Percentiles rank a stretch among this genome's conserved stretches.
These are phyloP conservation scores for Rhododendron williamsianum DNA, from an alignment of 148 eudicot genomes.

Conservation along the genomic window DNA sequence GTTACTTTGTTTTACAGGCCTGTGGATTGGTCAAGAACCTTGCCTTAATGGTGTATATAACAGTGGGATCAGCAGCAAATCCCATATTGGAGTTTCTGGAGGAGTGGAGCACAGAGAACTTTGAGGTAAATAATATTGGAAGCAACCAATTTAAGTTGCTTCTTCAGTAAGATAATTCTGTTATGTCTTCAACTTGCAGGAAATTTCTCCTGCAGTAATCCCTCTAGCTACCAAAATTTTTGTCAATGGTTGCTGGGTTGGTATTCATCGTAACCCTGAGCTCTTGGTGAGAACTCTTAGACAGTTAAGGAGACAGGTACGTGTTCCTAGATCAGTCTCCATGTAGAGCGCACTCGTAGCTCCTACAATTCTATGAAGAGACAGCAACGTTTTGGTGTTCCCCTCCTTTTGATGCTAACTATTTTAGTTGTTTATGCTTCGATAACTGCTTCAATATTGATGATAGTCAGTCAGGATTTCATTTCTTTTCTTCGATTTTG, in stretches of 20 bases:
- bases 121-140: slow-evolving; percentile 37
- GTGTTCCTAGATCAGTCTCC: neutral
- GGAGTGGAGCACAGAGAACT: slow-evolving; percentile 95
- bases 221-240: slow-evolving; percentile 88
- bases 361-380: neutral
- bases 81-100: slow-evolving; percentile 89
- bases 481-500: neutral
- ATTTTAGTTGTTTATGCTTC: neutral
- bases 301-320: slow-evolving; percentile 79
- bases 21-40: slow-evolving; percentile 96
- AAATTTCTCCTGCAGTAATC: slow-evolving; percentile 92
- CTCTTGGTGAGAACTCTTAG: slow-evolving; percentile 75
- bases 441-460: neutral
- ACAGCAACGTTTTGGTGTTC: neutral
- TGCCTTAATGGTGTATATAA: slow-evolving; percentile 89
- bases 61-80: slow-evolving; percentile 94
- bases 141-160: neutral
- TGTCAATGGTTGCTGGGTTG: slow-evolving; percentile 97
- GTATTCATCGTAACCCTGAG: slow-evolving; percentile 89
- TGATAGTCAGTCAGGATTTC: neutral
- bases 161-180: neutral
- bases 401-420: neutral
- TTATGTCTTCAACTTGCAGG: slow-evolving; percentile 24
- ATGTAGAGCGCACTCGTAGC: neutral
- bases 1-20: slow-evolving; percentile 30